Percentiles rank a stretch among this genome's conserved stretches.
These are phyloP conservation scores for Rhodotorula sp. DNA, from an alignment of 1,284 basidiomycete genomes.

Conservation along the genomic window DNA sequence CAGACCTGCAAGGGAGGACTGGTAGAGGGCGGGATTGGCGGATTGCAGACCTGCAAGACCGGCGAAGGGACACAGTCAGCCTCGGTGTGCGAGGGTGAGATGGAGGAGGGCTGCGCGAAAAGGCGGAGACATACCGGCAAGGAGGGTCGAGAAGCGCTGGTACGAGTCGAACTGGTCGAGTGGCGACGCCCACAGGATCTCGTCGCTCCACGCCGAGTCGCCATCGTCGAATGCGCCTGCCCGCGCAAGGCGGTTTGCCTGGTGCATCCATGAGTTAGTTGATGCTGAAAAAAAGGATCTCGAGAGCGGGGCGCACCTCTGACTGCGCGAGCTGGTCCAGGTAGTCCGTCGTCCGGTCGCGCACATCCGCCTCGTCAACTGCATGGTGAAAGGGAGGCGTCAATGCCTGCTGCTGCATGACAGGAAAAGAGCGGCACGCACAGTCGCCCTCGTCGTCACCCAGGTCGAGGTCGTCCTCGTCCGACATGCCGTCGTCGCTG, in stretches of 20 bases:
- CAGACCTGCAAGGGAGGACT: constrained; percentile 21
- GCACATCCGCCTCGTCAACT: constrained; percentile 34
- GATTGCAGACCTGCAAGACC: constrained; percentile 24
- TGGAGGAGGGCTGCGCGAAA: background rate
- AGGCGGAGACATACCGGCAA: constrained; percentile 29
- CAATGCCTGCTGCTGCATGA: too few relatives aligned
- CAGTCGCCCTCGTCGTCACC: constrained; percentile 29
- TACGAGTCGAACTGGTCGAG: constrained; percentile 48
- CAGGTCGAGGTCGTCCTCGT: constrained; percentile 28
- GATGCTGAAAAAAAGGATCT: background rate
- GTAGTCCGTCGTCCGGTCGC: constrained; percentile 37
- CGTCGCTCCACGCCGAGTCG: constrained; percentile 45
- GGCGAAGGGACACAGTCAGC: background rate
- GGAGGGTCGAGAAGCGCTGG: constrained; percentile 40
- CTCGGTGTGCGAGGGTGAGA: too few relatives aligned
- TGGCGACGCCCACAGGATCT: constrained; percentile 48
- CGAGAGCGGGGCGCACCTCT: constrained; percentile 11
- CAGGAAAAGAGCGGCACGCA: background rate
- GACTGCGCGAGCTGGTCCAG: constrained; percentile 36
- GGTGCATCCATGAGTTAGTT: background rate
- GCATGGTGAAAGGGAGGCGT: background rate
- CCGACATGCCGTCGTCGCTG: constrained; percentile 27
- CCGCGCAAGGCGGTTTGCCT: constrained; percentile 13
- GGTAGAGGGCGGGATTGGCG: constrained; percentile 24
- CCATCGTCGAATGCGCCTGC: constrained; percentile 35